Evolutionary conservation across 139 green algal species (phyloP), one percentile per base, ranked within the genome.

Genomic region (Coelastrella sp.): DNA sequence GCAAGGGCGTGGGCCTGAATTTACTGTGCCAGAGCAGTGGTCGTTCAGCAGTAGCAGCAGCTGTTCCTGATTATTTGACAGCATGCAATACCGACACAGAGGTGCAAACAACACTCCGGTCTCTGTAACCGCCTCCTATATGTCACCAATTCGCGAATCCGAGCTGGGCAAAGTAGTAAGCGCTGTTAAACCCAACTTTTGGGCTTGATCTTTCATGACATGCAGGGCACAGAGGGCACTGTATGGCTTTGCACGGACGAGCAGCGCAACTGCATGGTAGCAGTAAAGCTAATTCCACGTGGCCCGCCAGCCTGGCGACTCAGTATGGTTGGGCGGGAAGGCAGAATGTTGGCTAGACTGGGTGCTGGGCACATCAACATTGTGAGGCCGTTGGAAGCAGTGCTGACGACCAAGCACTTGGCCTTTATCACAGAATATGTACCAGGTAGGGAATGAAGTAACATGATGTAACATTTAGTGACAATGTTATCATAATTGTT

Each of bases 351-450:
- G 3, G 87, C 87, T 6, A n/a, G 32, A 47, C 65, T 91, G 2
- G 87, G 87, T 11, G 47, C 57, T 2, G 87, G 87, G 2, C 87
- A 91, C 66, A 85, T 91, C 87, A 91, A 91, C 87, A 91, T 91
- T 54, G 87, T 80, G 64, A 77, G 87, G 3, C 65, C 87, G 0
- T 32, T 91, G 23, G 87, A 91, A 61, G 71, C 80, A 16, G 78
- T 91, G 17, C 87, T 91, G 2, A 91, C 87, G 3, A 71, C 13
- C 16, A 73, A 58, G 17, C 64, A 91, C 87, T 23, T 91, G 0
- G 87, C 64, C 4, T 80, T 91, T 20, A 78, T 91, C 61, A 73
- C 47, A 20, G 87, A 91, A 75, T 91, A 78, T 64, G 86, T 90
- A 16, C 23, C 60, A 76, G 87, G 87, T 85, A 64, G 2, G 85